Conservation (phyloP, 2,329 filamentous ascomycete genomes). For the Sclerotinia subarctica region DNA sequence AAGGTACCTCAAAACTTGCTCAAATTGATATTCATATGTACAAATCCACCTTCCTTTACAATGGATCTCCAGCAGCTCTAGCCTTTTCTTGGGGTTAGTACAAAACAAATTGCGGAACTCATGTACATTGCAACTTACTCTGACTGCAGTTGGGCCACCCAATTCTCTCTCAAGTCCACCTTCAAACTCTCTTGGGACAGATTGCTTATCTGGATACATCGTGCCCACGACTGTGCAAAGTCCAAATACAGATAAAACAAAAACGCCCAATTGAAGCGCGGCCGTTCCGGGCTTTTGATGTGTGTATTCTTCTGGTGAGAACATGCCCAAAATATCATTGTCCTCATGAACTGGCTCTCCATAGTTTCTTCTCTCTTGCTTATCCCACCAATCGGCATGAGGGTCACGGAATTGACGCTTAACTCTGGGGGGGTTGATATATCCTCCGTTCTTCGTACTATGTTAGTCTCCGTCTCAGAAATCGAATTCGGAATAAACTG, state of each 20-base stretch:
- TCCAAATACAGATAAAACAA: conserved; percentile 60
- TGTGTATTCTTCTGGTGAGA: conserved; percentile 85
- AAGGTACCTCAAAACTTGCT: conserved; percentile 12
- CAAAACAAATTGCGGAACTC: neutral
- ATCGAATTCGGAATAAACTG: conserved; percentile 36
- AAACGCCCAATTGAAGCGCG: conserved; percentile 63
- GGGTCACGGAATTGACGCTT: conserved; percentile 94
- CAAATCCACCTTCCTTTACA: conserved; percentile 34
- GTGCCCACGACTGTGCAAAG: conserved; percentile 65
- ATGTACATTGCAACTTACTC: conserved; percentile 50
- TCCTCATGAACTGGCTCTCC: conserved; percentile 97
- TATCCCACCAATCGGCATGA: conserved; percentile 92
- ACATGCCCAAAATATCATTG: conserved; percentile 86
- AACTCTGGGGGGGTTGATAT: conserved; percentile 71
- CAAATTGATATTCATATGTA: conserved; percentile 35
- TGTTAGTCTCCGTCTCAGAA: conserved; percentile 21
- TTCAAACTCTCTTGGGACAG: conserved; percentile 68
- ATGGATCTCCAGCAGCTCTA: conserved; percentile 52
- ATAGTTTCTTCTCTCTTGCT: conserved; percentile 94
- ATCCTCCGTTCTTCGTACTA: conserved; percentile 69
- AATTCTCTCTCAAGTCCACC: conserved; percentile 72
- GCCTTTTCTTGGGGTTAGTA: conserved; percentile 42
- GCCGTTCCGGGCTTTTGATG: conserved; percentile 72
- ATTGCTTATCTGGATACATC: conserved; percentile 69
- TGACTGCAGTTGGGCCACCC: conserved; percentile 63